Conservation (phyloP, 2,329 filamentous ascomycete species). For the Neofusicoccum umdonicola region DNA sequence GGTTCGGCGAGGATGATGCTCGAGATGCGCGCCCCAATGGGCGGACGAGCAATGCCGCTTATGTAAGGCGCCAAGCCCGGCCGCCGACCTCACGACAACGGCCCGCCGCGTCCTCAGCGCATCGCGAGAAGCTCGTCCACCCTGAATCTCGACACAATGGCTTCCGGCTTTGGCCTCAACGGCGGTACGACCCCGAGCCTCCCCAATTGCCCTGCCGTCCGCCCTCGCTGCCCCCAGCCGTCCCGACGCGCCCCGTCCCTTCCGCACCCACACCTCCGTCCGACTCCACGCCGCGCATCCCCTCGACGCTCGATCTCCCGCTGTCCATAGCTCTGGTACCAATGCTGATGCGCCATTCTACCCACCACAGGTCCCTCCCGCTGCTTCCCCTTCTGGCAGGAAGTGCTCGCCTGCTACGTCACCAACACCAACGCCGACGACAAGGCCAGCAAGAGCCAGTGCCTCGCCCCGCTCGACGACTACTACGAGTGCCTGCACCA, state of each 20-base stretch:
- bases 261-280: not conserved
- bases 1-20: not conserved
- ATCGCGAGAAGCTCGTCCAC: slow-evolving; percentile 5
- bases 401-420: slow-evolving; percentile 96
- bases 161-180: slow-evolving; percentile 78
- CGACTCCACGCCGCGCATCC: not conserved
- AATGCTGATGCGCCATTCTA: not conserved
- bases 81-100: slow-evolving; percentile 13
- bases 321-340: not conserved
- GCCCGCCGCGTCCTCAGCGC: not conserved
- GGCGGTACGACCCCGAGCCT: slow-evolving; percentile 60
- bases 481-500: slow-evolving; percentile 99
- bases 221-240: not conserved
- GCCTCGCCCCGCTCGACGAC: slow-evolving; percentile 80
- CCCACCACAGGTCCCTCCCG: slow-evolving; percentile 60
- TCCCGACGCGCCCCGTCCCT: slow-evolving; percentile 15
- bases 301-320: not conserved
- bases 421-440: slow-evolving; percentile 83
- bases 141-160: slow-evolving; percentile 53
- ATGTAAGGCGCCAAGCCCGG: slow-evolving; percentile 13
- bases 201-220: not conserved
- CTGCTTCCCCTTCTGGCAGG: slow-evolving; percentile 99
- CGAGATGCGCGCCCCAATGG: slow-evolving; percentile 2
- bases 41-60: not conserved
- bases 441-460: slow-evolving; percentile 88